These are phyloP conservation scores for Croton setiger DNA, from an alignment of 441 rosid species.

Conservation along the genomic window DNA sequence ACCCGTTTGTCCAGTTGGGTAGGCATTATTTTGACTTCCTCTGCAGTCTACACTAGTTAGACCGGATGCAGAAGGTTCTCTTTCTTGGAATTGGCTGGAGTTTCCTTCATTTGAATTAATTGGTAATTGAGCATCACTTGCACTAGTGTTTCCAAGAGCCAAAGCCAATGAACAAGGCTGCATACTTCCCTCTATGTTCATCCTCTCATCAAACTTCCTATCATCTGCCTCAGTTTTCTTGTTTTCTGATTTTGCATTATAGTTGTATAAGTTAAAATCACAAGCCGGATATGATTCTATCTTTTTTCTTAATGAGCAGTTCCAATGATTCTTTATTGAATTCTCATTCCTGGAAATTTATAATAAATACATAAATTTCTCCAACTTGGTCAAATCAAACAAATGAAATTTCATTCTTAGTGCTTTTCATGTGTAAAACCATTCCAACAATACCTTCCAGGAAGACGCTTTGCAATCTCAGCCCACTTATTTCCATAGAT, in stretches of 20 bases:
- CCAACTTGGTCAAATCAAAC: neutral
- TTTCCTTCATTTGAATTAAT: neutral
- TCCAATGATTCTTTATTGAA: conserved; percentile 92
- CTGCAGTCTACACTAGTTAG: neutral
- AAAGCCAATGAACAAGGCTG: conserved; percentile 14
- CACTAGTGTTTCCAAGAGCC: conserved; percentile 13
- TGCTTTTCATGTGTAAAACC: neutral
- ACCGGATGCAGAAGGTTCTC: conserved; percentile 1
- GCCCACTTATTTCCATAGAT: conserved; percentile 87
- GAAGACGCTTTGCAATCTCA: conserved; percentile 81
- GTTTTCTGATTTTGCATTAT: conserved; percentile 8
- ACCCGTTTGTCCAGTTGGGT: neutral
- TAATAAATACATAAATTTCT: conserved; percentile 15
- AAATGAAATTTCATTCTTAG: neutral
- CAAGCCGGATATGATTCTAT: conserved; percentile 45
- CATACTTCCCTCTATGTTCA: conserved; percentile 9
- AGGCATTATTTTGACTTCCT: neutral
- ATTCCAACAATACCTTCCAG: conserved; percentile 62
- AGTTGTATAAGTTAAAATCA: conserved; percentile 9
- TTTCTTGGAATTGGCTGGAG: neutral
- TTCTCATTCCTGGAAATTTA: conserved; percentile 67
- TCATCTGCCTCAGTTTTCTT: conserved; percentile 2
- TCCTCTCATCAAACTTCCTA: conserved; percentile 1
- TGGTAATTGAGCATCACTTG: conserved; percentile 6
- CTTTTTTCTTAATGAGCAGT: conserved; percentile 79